Conservation (phyloP, 768 basidiomycete genomes). For the Cystobasidiopsis lactophilus region DNA sequence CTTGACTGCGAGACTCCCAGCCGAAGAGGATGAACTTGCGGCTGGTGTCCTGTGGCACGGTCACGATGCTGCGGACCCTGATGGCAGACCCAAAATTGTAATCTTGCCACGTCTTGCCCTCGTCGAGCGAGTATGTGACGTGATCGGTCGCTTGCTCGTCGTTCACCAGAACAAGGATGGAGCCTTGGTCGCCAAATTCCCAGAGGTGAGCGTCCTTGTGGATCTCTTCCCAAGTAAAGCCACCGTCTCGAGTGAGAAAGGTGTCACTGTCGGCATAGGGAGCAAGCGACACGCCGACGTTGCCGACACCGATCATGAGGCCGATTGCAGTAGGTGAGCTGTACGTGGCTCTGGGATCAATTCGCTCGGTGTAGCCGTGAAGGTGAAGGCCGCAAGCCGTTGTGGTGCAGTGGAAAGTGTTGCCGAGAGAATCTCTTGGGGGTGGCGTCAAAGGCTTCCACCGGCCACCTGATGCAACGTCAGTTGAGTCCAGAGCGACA, state of each 20-base stretch:
- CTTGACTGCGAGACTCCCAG: conserved; percentile 29
- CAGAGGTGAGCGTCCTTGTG: conserved; percentile 95
- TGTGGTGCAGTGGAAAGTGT: conserved; percentile 42
- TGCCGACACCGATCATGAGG: conserved; percentile 86
- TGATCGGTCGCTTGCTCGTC: conserved; percentile 84
- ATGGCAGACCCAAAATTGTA: conserved; percentile 63
- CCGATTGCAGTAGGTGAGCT: conserved; percentile 81
- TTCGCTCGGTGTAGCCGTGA: conserved; percentile 86
- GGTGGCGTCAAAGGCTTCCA: conserved; percentile 75
- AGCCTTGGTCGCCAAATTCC: conserved; percentile 96
- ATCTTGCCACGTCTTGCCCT: conserved; percentile 69
- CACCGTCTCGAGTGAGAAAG: conserved; percentile 86
- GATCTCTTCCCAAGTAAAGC: conserved; percentile 95
- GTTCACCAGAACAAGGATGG: conserved; percentile 76
- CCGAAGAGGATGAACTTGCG: conserved; percentile 76
- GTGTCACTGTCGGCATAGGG: conserved; percentile 75
- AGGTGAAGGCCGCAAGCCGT: conserved; percentile 72
- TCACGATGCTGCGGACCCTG: conserved; percentile 53
- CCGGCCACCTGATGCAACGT: conserved; percentile 37
- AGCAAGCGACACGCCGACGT: conserved; percentile 63
- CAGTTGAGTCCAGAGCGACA: neutral
- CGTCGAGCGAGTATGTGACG: conserved; percentile 69
- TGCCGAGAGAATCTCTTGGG: conserved; percentile 46
- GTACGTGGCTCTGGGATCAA: conserved; percentile 74
- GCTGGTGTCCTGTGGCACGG: conserved; percentile 74